A percentile compares a stretch with the other conserved stretches of the same genome.
Conservation (phyloP, 192 early-diverging fungal species). For the Backusella liffmaniae region DNA sequence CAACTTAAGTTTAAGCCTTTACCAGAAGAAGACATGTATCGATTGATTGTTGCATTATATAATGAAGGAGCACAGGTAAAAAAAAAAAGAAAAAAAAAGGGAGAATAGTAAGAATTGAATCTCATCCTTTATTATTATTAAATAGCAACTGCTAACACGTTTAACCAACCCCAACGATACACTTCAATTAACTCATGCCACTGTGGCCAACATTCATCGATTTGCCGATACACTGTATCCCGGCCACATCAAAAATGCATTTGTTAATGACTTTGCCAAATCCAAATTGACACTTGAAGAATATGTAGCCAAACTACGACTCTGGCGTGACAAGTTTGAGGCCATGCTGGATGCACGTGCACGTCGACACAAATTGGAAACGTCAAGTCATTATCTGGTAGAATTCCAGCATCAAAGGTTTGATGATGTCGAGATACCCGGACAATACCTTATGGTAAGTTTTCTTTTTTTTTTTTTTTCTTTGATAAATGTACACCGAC, state of each 20-base stretch:
- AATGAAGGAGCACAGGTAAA: conserved; percentile 86
- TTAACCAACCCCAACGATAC: conserved; percentile 59
- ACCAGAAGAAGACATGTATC: conserved; percentile 97
- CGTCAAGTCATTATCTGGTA: conserved; percentile 88
- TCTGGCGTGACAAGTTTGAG: conserved; percentile 95
- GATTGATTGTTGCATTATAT: conserved; percentile 87
- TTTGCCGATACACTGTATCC: conserved; percentile 85
- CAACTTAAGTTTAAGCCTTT: conserved; percentile 88
- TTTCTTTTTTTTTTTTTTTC: too few species aligned
- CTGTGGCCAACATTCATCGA: conserved; percentile 76
- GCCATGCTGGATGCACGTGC: conserved; percentile 80
- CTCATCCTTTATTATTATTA: neutral
- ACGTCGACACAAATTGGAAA: conserved; percentile 76
- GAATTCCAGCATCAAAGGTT: conserved; percentile 99
- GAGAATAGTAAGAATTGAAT: neutral
- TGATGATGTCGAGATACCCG: conserved; percentile 97
- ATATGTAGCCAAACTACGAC: conserved; percentile 83
- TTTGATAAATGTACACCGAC: too few species aligned
- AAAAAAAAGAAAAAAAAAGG: neutral
- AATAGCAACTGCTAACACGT: conserved; percentile 66
- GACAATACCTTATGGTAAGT: conserved; percentile 80
- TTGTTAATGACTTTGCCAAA: conserved; percentile 92
- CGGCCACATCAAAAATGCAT: conserved; percentile 77
- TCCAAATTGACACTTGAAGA: conserved; percentile 79
- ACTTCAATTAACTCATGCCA: conserved; percentile 62